Evolutionary conservation across 2,329 filamentous ascomycete species (phyloP), one percentile per base, ranked within the genome.

Genomic region (Monilinia fructicola): DNA sequence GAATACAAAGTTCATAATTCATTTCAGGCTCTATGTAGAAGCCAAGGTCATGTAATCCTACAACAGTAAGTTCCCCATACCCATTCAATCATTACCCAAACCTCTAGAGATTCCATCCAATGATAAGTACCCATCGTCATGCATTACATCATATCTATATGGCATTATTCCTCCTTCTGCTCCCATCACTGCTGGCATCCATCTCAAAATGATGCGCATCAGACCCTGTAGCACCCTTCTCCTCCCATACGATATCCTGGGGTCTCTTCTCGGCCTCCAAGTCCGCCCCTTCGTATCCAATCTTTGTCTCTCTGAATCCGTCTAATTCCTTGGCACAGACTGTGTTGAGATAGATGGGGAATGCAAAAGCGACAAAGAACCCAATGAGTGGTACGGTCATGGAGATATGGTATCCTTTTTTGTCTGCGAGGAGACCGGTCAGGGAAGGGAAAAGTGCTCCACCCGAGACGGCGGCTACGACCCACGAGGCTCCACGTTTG

Each of bases 401-500:
- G 21, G 74, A 68, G 31, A 65, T 54, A 40, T 67, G 61, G 9
- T 64, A 62, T 10, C 64, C 64, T 21, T 48, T 60, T 40, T 59
- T 55, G 28, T 67, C 67, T 11, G 64, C 67, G 31, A 68, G 55
- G 16, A 70, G 42, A 21, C 64, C 68, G 11, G 70, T 67, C 12
- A 71, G 60, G 16, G 63, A 68, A 4, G 74, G 74, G 61, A 74
- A 74, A 0, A 72, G 55, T 9, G 73, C 74, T 2, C 74, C 74
- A 5, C 73, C 74, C n/a, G 64, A 68, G 12, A 72, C 70, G 10
- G 68, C 64, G 1, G 73, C 72, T 0, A 93, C 91, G 71, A 96
- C 89, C 77, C 88, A 92, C 1, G 90, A 90, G 0, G 89, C 88
- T 1, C 90, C 92, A 55, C 90, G 85, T 79, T 96, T 96, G 9